Base-by-base conservation (phyloP, 1,139 yeast genomes). In the Nakaseomyces sp. region DNA sequence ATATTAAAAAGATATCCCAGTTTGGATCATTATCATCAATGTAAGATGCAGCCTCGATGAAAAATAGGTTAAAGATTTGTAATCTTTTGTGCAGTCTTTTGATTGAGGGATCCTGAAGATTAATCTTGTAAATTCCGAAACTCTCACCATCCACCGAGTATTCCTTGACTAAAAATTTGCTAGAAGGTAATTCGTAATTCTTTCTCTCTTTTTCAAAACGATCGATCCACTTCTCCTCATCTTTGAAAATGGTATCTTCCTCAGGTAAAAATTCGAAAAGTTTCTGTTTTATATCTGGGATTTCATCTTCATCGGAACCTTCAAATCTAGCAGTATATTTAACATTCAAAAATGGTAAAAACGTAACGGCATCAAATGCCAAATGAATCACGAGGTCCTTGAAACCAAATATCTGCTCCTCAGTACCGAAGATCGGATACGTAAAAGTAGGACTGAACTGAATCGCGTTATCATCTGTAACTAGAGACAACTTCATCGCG, bases 31-130 rank as follows among this genome's bases (percentile, higher is more conserved):
- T 64, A 32, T 72, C 71, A 58, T 89, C 96, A 49, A 93, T 87
- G 56, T 77, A 86, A 2, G 94, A 80, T 1, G 96, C 98, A 0
- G 95, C 97, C 62, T 91, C 99, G 55, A 91, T 91, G 66, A 82
- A 88, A 18, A 91, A 68, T 39, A 89, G 67, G 18, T 86, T 85
- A 54, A 91, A 74, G 2, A 89, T 77, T 56, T 87, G 95, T 52
- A 88, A 70, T 49, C 97, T 68, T 45, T 72, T 68, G 54, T 82
- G 87, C 42, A 88, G 63, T 49, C 74, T 47, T 40, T 45, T 78
- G 35, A 69, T 57, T 8, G 56, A 52, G 7, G 50, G 51, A 20
- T 59, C 57, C 8, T 50, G 52, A 18, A 65, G 47, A 20, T 59
- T 56, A 1, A 57, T 46, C 41, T 59, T 67, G 49, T 65, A 71